A percentile compares a stretch with the other conserved stretches of the same genome.
These are phyloP conservation scores for Leucoagaricus sp. DNA, from an alignment of 1,284 basidiomycete species.

Conservation along the genomic window DNA sequence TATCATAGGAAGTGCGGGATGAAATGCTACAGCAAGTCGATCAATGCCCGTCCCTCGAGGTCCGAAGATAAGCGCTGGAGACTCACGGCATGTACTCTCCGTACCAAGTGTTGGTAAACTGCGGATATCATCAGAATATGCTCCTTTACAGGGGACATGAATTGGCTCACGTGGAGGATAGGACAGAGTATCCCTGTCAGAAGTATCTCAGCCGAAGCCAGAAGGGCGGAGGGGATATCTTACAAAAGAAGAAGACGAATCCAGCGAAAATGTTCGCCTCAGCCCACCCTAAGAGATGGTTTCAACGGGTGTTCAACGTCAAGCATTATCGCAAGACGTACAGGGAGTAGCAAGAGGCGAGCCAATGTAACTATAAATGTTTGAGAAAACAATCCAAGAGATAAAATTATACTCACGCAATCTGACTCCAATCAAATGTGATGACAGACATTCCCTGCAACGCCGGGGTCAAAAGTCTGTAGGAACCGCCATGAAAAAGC, in stretches of 20 bases:
- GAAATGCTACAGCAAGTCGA: conserved; percentile 40
- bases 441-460: conserved; percentile 42
- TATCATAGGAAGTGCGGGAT: conserved; percentile 57
- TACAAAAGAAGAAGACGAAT: conserved; percentile 72
- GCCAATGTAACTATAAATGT: conserved; percentile 40
- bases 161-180: conserved; percentile 42
- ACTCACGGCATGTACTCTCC: conserved; percentile 49
- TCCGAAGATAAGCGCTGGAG: no score
- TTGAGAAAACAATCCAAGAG: conserved; percentile 2
- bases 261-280: conserved; percentile 77
- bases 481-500: neutral
- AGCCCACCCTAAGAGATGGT: conserved; percentile 63
- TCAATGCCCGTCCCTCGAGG: neutral
- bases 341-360: conserved; percentile 58
- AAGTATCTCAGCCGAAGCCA: neutral
- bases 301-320: neutral
- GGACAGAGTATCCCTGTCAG: conserved; percentile 59
- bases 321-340: conserved; percentile 16
- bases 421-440: conserved; percentile 59
- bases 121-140: neutral
- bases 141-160: neutral
- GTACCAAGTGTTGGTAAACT: conserved; percentile 59
- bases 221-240: conserved; percentile 16
- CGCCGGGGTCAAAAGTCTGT: neutral
- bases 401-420: conserved; percentile 35